Percentiles rank a stretch among this genome's conserved stretches.
phyloP scores from a whole-genome alignment of 768 basidiomycete genomes.

The Termitomyces sp. region DNA sequence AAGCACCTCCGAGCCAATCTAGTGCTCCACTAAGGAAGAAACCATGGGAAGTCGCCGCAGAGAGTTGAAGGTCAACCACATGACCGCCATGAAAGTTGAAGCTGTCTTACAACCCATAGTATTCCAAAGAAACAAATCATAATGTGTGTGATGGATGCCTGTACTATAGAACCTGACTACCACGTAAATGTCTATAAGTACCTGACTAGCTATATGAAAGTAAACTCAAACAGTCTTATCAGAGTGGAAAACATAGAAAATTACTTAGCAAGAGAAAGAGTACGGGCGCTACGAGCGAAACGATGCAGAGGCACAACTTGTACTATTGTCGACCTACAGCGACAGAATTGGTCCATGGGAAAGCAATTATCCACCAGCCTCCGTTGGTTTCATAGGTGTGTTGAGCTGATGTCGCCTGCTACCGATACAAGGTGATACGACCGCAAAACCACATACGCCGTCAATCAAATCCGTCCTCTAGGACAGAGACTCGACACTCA shows the following conservation, averaged over 20 bases:
- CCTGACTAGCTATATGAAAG: background rate
- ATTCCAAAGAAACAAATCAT: background rate
- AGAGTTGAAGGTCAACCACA: background rate
- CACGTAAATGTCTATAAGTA: background rate
- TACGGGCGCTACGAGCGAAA: constrained; percentile 1
- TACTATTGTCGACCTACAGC: constrained; percentile 2
- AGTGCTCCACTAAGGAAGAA: constrained; percentile 47
- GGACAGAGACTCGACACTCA: background rate
- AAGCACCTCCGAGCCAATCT: constrained; percentile 52
- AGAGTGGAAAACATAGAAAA: background rate
- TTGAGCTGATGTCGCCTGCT: background rate
- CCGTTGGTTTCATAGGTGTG: background rate
- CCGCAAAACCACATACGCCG: background rate
- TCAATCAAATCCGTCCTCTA: background rate
- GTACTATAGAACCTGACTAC: background rate
- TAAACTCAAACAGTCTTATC: background rate
- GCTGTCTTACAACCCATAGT: background rate
- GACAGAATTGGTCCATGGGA: constrained; percentile 5
- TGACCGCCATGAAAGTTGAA: background rate
- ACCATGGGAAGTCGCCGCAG: constrained; percentile 53
- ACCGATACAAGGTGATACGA: background rate
- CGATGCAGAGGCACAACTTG: background rate
- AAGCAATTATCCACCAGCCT: background rate
- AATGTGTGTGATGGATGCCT: background rate
- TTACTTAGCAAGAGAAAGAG: background rate